phyloP scores from a whole-genome alignment of 2,329 filamentous ascomycete species.

The Colletotrichum tropicale region DNA sequence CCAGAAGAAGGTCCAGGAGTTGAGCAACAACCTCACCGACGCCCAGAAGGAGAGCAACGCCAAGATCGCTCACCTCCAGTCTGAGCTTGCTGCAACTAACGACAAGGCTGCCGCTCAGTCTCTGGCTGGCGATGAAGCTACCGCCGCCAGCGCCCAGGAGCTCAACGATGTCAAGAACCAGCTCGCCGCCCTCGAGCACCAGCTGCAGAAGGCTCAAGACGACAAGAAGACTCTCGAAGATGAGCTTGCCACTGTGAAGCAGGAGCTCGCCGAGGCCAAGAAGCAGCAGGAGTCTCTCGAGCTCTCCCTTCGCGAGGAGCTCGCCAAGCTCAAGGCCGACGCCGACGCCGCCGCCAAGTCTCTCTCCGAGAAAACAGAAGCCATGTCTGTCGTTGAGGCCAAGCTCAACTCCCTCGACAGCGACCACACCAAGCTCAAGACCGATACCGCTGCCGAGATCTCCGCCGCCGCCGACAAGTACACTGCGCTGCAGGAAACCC shows the following conservation, averaged over 20 bases:
- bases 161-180: slow-evolving; percentile 26
- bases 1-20: slow-evolving; percentile 41
- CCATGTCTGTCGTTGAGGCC: slow-evolving; percentile 29
- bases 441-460: slow-evolving; percentile 29
- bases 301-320: slow-evolving; percentile 32
- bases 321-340: slow-evolving; percentile 34
- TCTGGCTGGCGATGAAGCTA: slow-evolving; percentile 28
- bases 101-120: slow-evolving; percentile 25
- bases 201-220: slow-evolving; percentile 25
- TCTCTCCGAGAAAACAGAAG: slow-evolving; percentile 31
- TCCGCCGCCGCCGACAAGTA: slow-evolving; percentile 22
- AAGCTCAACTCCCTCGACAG: slow-evolving; percentile 29
- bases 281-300: slow-evolving; percentile 39
- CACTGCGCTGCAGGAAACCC: slow-evolving; percentile 21
- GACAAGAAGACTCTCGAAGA: slow-evolving; percentile 33
- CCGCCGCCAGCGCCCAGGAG: slow-evolving; percentile 23
- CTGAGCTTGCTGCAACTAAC: slow-evolving; percentile 34
- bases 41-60: slow-evolving; percentile 35
- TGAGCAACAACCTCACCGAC: slow-evolving; percentile 32
- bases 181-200: slow-evolving; percentile 33
- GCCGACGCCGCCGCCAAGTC: slow-evolving; percentile 30
- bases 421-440: slow-evolving; percentile 29
- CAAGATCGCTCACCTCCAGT: slow-evolving; percentile 36
- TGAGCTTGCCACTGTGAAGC: slow-evolving; percentile 36
- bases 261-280: slow-evolving; percentile 35